These are phyloP conservation scores for Boletus patriciae DNA, from an alignment of 768 basidiomycete species.

Conservation along the genomic window DNA sequence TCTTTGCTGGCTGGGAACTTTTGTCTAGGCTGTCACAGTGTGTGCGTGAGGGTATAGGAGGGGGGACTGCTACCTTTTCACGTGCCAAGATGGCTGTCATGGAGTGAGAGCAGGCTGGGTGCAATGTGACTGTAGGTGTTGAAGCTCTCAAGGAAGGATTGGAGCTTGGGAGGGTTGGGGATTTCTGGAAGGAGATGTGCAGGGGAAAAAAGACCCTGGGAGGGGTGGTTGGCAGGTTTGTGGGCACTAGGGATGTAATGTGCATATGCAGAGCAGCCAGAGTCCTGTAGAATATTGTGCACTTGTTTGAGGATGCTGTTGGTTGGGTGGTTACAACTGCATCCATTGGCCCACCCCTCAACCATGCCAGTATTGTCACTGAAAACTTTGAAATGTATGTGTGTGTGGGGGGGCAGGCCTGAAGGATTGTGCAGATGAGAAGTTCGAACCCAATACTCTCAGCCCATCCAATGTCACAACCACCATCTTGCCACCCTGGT, in stretches of 20 bases:
- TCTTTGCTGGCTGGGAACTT: too few species aligned
- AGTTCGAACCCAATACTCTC: slow-evolving; percentile 8
- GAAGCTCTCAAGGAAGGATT: not conserved
- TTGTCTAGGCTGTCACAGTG: too few species aligned
- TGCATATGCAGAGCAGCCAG: not conserved
- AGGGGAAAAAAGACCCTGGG: not conserved
- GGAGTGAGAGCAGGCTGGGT: not conserved
- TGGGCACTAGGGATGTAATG: not conserved
- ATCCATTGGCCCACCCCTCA: slow-evolving; percentile 2
- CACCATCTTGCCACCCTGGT: slow-evolving; percentile 29
- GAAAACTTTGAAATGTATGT: not conserved
- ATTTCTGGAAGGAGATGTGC: not conserved
- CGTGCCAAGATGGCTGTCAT: too few species aligned
- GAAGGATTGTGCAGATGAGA: not conserved
- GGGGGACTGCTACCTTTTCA: too few species aligned
- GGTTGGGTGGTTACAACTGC: not conserved
- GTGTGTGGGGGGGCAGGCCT: not conserved
- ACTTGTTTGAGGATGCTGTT: not conserved
- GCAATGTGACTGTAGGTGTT: too few species aligned
- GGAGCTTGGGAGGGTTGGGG: not conserved
- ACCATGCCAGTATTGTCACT: slow-evolving; percentile 17
- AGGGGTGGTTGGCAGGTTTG: not conserved
- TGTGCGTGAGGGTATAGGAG: too few species aligned
- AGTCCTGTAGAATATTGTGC: not conserved
- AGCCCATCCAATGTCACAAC: slow-evolving; percentile 45